These are phyloP conservation scores for Globisporangium nunn DNA, from an alignment of 352 stramenopile species.

Conservation along the genomic window DNA sequence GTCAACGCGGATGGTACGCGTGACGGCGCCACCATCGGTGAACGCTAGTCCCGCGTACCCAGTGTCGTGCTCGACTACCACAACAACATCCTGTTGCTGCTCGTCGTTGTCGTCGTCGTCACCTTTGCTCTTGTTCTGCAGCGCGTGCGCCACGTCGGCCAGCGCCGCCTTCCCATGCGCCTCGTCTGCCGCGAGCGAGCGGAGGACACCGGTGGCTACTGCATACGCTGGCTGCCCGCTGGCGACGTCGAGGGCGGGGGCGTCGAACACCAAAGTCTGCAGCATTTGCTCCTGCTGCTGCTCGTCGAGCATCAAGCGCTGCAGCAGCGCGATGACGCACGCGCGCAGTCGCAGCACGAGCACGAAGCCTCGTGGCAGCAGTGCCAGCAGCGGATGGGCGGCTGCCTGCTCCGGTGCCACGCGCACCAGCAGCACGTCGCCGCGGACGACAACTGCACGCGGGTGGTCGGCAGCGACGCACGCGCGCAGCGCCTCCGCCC, in stretches of 20 bases:
- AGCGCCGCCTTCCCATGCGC: slow-evolving; percentile 7
- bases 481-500: slow-evolving; percentile 4
- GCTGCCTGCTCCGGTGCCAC: slow-evolving; percentile 3
- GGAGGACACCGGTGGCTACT: slow-evolving; percentile 4
- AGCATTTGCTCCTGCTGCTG: neutral
- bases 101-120: neutral
- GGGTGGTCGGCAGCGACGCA: neutral
- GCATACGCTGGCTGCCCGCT: slow-evolving; percentile 2
- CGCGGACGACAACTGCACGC: slow-evolving; percentile 1
- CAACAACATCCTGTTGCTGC: neutral
- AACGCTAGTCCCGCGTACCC: slow-evolving; percentile 10
- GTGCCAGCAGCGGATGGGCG: slow-evolving; percentile 14
- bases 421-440: slow-evolving; percentile 9
- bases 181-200: slow-evolving; percentile 2
- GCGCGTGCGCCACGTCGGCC: slow-evolving; percentile 3
- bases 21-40: neutral
- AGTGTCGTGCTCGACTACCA: slow-evolving; percentile 11
- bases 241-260: neutral
- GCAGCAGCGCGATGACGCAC: slow-evolving; percentile 2
- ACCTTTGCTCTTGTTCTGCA: slow-evolving; percentile 1
- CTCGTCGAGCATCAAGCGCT: neutral
- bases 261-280: slow-evolving; percentile 9
- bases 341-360: slow-evolving; percentile 9
- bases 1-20: slow-evolving; percentile 3
- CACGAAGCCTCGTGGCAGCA: slow-evolving; percentile 8